These are phyloP conservation scores for Metarhizium humberi DNA, from an alignment of 2,329 filamentous ascomycete species.

Conservation along the genomic window DNA sequence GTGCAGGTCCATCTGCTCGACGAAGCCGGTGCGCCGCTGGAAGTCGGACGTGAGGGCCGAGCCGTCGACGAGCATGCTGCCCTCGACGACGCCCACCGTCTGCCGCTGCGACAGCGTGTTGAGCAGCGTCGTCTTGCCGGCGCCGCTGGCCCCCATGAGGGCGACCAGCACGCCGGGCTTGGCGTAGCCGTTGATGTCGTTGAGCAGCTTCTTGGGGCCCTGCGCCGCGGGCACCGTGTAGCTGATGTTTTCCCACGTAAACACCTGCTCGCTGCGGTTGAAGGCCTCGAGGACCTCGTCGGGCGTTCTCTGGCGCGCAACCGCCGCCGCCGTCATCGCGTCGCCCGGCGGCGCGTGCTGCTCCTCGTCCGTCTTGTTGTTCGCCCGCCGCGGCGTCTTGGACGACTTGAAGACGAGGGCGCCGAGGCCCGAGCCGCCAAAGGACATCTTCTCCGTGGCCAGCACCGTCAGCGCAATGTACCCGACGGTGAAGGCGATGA, in stretches of 20 bases:
- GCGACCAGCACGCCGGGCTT: conserved; percentile 7
- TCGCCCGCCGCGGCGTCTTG: conserved; percentile 10
- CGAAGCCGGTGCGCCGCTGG: conserved; percentile 65
- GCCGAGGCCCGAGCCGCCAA: conserved; percentile 53
- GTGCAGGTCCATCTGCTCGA: conserved; percentile 55
- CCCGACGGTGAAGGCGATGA: conserved; percentile 62
- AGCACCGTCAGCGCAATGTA: conserved; percentile 64
- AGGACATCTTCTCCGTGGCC: conserved; percentile 57
- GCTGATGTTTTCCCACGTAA: conserved; percentile 60
- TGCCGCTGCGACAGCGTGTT: conserved; percentile 6
- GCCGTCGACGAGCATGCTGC: conserved; percentile 70
- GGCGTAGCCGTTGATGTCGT: conserved; percentile 7
- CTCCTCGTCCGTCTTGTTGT: conserved; percentile 12
- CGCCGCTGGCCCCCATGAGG: conserved; percentile 7
- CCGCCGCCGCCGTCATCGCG: background rate
- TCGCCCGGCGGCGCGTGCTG: conserved; percentile 5
- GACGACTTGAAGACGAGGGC: conserved; percentile 57
- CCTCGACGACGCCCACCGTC: conserved; percentile 35
- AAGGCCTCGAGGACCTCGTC: conserved; percentile 35
- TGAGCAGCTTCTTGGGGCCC: conserved; percentile 18
- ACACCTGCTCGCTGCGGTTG: conserved; percentile 50
- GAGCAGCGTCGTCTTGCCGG: conserved; percentile 7
- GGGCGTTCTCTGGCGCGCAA: conserved; percentile 6
- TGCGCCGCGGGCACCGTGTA: conserved; percentile 52
- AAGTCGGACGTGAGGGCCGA: conserved; percentile 59